A percentile compares a stretch with the other conserved stretches of the same genome.
Conservation (phyloP, 2,329 filamentous ascomycete genomes). For the Venturia nashicola region DNA sequence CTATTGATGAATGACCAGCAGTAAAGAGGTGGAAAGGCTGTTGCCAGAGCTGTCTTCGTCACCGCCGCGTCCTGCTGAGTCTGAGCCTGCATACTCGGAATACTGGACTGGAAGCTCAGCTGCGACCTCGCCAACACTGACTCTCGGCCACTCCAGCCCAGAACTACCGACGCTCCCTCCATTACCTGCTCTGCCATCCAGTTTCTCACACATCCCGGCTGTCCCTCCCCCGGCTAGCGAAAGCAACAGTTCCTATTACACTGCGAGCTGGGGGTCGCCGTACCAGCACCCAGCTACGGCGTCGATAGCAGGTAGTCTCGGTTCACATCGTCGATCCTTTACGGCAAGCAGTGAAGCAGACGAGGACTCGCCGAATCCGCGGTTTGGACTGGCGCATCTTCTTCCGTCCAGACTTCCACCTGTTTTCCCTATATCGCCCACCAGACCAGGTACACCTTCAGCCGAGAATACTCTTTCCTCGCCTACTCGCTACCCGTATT, state of each 20-base stretch:
- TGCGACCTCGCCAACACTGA: slow-evolving; percentile 26
- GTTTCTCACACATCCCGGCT: slow-evolving; percentile 22
- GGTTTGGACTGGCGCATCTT: slow-evolving; percentile 27
- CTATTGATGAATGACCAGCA: slow-evolving; percentile 9
- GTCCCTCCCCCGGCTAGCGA: slow-evolving; percentile 22
- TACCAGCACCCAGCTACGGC: slow-evolving; percentile 55
- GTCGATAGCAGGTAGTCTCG: slow-evolving; percentile 16
- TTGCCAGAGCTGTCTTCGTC: slow-evolving; percentile 4
- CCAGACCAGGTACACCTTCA: slow-evolving; percentile 11
- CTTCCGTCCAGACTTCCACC: slow-evolving; percentile 16
- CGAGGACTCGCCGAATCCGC: slow-evolving; percentile 22
- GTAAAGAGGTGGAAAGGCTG: slow-evolving; percentile 7
- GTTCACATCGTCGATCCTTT: slow-evolving; percentile 11
- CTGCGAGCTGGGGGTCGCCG: slow-evolving; percentile 84
- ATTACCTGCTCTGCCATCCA: slow-evolving; percentile 22
- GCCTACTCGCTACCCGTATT: slow-evolving; percentile 3
- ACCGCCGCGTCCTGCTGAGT: neutral
- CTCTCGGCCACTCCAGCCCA: slow-evolving; percentile 28
- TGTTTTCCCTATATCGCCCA: slow-evolving; percentile 11
- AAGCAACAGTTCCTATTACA: slow-evolving; percentile 46
- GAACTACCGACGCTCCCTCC: slow-evolving; percentile 21
- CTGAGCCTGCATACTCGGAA: neutral
- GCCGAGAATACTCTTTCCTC: slow-evolving; percentile 1
- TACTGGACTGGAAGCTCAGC: neutral
- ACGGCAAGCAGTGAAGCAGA: slow-evolving; percentile 26